Conservation (phyloP, 139 green algal species). For the Bryopsis sp. region DNA sequence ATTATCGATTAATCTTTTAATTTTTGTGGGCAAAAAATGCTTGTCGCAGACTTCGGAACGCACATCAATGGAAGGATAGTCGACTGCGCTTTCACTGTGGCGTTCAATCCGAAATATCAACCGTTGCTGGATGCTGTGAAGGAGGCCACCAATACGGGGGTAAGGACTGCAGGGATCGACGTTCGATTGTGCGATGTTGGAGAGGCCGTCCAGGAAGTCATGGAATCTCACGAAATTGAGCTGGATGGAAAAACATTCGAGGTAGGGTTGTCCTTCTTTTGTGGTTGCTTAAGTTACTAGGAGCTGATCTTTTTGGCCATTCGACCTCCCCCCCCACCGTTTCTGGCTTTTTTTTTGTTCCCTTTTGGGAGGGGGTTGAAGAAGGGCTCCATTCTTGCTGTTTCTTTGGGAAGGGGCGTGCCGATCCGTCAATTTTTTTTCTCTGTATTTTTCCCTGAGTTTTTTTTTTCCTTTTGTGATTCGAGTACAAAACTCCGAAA, state of each 20-base stretch:
- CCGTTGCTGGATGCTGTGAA: constrained; percentile 79
- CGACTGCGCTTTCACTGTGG: constrained; percentile 92
- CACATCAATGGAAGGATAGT: constrained; percentile 79
- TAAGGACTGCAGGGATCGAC: constrained; percentile 84
- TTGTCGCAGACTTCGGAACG: constrained; percentile 74
- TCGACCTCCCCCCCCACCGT: too few relatives aligned
- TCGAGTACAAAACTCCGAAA: too few relatives aligned
- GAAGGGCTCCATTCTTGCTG: too few relatives aligned
- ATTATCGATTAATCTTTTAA: too few relatives aligned
- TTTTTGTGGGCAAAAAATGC: too few relatives aligned
- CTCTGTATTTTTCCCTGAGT: too few relatives aligned
- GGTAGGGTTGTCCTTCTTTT: constrained; percentile 22
- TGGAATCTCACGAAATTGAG: constrained; percentile 94
- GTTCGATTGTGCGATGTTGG: constrained; percentile 95
- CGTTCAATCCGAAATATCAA: constrained; percentile 86
- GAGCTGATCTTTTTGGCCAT: not conserved
- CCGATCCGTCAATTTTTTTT: too few relatives aligned
- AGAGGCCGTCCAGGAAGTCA: constrained; percentile 84
- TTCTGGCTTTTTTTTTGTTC: too few relatives aligned
- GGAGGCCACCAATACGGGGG: constrained; percentile 87
- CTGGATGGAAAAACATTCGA: constrained; percentile 86
- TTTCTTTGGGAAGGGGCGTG: too few relatives aligned
- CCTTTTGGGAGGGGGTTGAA: too few relatives aligned
- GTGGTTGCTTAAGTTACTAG: not conserved
- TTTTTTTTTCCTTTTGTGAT: too few relatives aligned